Base-by-base conservation (phyloP, 2,329 filamentous ascomycete genomes). In the Exserohilum rostratum region DNA sequence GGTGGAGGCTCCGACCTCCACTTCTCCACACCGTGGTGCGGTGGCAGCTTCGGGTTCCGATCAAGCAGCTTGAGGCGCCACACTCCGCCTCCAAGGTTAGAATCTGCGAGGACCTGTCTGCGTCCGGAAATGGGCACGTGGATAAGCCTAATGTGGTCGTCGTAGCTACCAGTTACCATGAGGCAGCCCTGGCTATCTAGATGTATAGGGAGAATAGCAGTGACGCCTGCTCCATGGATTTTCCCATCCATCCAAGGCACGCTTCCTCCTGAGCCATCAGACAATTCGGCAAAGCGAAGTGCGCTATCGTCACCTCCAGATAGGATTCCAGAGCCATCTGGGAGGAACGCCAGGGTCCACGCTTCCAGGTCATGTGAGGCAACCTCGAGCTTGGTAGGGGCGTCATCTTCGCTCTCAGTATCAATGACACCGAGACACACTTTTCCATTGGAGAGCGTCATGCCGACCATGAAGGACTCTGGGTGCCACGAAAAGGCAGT, bases 91-190 rank as follows among this genome's bases (percentile, higher is more conserved):
- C 81, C 85, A 0, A 98, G 81, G 46, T 89, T 81, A 46, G 82
- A 65, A 55, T 91, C 86, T 0, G 85, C 82, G 5, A 92, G 81
- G 2, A 88, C 76, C 29, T 79, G 79, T 40, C 76, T 78, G 4
- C 79, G 76, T 13, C 78, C 73, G 10, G 66, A 42, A 2, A 53
- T 25, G 3, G 74, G 67, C 71, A 61, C 76, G 1, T 81, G 73
- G 44, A 90, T 82, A 1, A 96, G 79, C 11, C 93, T 85, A 15
- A 98, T 79, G 57, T 83, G 80, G 65, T 98, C 93, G 66, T 98
- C 95, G 69, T 98, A 99, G 69, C 91, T 96, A 3, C 95, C 95
- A 0, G 93, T 97, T 2, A 96, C 68, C 2, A 96, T 74, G 4
- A 95, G 68, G 3, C 81, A 79, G 7, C 58, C 54, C 1, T 80